Conservation (phyloP, 306 rosid species). For the Ziziphus jujuba region DNA sequence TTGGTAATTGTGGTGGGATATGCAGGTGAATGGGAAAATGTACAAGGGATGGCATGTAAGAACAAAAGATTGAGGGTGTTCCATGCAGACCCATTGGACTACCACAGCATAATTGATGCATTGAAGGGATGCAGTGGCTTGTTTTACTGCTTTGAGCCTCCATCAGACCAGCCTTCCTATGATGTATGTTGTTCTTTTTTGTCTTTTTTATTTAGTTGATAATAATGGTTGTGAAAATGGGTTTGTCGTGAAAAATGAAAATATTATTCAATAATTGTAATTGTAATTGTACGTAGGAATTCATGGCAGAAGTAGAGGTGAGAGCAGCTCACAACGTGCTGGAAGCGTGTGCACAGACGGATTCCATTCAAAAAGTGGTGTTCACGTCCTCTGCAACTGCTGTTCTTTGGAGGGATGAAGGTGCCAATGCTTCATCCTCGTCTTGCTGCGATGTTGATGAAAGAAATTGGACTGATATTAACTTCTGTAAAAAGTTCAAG, state of each 20-base stretch:
- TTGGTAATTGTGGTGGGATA: too few species aligned
- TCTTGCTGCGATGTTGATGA: slow-evolving; percentile 25
- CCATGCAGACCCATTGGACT: slow-evolving; percentile 28
- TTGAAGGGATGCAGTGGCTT: slow-evolving; percentile 34
- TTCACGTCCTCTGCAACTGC: slow-evolving; percentile 40
- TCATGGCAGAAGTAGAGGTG: slow-evolving; percentile 37
- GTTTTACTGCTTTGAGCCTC: slow-evolving; percentile 40
- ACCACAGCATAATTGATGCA: slow-evolving; percentile 33
- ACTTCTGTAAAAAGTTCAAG: slow-evolving; percentile 33
- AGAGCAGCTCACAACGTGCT: slow-evolving; percentile 47
- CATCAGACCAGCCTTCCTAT: slow-evolving; percentile 33
- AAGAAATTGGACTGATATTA: slow-evolving; percentile 38
- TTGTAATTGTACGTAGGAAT: slow-evolving; percentile 45
- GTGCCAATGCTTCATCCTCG: not conserved
- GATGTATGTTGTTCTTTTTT: slow-evolving; percentile 24
- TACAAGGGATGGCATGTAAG: not conserved
- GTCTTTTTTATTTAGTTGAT: not conserved
- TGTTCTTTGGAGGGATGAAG: slow-evolving; percentile 33
- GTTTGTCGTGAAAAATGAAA: too few species aligned
- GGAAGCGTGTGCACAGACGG: slow-evolving; percentile 45
- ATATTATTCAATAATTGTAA: too few species aligned
- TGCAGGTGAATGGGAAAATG: slow-evolving; percentile 13
- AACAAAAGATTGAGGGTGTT: slow-evolving; percentile 24
- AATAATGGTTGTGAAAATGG: not conserved
- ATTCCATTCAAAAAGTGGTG: slow-evolving; percentile 31